Percentiles rank a stretch among this genome's conserved stretches.
phyloP scores from a whole-genome alignment of 441 rosid genomes.

The Syzygium syzygioides region DNA sequence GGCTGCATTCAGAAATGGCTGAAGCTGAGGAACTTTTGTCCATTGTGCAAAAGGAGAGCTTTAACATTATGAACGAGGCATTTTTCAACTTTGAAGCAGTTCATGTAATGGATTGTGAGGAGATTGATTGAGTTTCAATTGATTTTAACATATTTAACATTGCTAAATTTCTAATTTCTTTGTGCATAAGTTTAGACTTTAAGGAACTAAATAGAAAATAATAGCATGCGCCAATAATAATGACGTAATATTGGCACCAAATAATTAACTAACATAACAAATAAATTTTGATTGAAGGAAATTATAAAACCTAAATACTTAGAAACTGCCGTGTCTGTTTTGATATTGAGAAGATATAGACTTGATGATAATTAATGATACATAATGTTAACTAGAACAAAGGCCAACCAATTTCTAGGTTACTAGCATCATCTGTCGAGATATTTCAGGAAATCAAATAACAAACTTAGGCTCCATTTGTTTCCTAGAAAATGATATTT shows the following conservation, averaged over 20 bases:
- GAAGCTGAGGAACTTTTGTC: constrained; percentile 32
- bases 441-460: neutral
- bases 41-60: constrained; percentile 31
- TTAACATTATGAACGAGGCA: neutral
- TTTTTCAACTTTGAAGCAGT: neutral
- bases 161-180: neutral
- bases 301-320: neutral
- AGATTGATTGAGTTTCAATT: neutral
- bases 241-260: neutral
- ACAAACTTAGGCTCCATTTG: no score
- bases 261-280: neutral
- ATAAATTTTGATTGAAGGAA: neutral
- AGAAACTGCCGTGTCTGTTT: neutral
- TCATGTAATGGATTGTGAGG: neutral
- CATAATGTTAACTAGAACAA: neutral
- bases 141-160: neutral
- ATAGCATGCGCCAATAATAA: neutral
- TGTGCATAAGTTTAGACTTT: neutral
- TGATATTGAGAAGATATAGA: neutral
- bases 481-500: no score
- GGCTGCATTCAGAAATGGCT: constrained; percentile 42
- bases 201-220: accelerated
- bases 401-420: neutral
- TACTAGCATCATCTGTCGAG: accelerated
- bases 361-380: neutral